These are phyloP conservation scores for Rosellinia necatrix DNA, from an alignment of 2,329 filamentous ascomycete genomes.

Conservation along the genomic window DNA sequence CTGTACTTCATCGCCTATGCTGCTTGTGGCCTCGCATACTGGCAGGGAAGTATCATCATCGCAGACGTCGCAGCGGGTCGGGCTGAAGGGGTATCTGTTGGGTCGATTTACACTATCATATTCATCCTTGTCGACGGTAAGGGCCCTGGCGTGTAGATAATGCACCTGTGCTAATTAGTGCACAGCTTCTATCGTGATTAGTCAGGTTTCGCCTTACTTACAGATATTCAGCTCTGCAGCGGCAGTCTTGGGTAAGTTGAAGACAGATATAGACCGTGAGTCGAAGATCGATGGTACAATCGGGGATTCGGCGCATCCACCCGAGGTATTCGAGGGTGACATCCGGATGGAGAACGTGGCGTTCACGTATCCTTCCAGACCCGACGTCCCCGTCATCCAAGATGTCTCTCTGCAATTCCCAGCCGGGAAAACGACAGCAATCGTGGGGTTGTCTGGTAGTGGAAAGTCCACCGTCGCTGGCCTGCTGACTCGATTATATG, in stretches of 20 bases:
- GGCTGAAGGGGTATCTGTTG: slow-evolving; percentile 45
- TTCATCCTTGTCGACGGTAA: slow-evolving; percentile 65
- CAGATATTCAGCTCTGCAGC: slow-evolving; percentile 62
- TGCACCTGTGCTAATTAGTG: slow-evolving; percentile 38
- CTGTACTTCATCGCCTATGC: slow-evolving; percentile 69
- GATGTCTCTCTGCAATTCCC: slow-evolving; percentile 42
- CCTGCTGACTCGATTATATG: slow-evolving; percentile 61
- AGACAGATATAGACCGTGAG: slow-evolving; percentile 56
- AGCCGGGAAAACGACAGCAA: slow-evolving; percentile 48
- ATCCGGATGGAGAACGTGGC: slow-evolving; percentile 44
- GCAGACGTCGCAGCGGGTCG: slow-evolving; percentile 45
- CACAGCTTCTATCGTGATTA: slow-evolving; percentile 58
- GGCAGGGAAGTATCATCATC: slow-evolving; percentile 60
- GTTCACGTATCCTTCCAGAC: slow-evolving; percentile 47
- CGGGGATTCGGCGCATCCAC: slow-evolving; percentile 49
- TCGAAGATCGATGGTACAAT: slow-evolving; percentile 50
- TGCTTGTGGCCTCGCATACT: slow-evolving; percentile 68
- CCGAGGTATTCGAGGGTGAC: slow-evolving; percentile 49
- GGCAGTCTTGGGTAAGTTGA: slow-evolving; percentile 58
- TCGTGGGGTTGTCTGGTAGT: slow-evolving; percentile 56
- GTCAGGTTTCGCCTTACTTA: slow-evolving; percentile 64
- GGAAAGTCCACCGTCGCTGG: slow-evolving; percentile 57
- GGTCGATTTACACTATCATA: slow-evolving; percentile 65
- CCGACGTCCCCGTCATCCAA: slow-evolving; percentile 44
- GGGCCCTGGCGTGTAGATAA: slow-evolving; percentile 16